A percentile compares a stretch with the other conserved stretches of the same genome.
Evolutionary conservation across 805 yeast genomes (phyloP).

Genomic region (Sugiyamaella smithiae): DNA sequence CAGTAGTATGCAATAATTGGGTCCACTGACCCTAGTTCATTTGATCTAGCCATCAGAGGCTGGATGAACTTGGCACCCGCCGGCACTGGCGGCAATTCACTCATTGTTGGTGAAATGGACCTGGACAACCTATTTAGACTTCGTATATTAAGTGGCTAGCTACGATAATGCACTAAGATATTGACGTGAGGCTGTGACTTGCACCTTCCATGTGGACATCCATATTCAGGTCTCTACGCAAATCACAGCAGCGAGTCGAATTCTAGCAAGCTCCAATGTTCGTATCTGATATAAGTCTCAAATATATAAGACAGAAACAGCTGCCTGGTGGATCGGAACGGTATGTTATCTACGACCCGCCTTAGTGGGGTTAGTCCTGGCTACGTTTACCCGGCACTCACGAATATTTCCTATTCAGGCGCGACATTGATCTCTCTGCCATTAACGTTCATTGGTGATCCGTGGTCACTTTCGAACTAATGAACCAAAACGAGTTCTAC

Average conservation of each 20-base stretch:
- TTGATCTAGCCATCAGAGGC: conserved; percentile 28
- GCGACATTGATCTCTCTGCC: background rate
- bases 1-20: conserved; percentile 75
- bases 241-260: no score
- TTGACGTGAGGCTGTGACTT: no score
- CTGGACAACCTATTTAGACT: background rate
- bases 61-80: conserved; percentile 26
- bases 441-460: background rate
- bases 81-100: conserved; percentile 22
- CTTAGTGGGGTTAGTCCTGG: no score
- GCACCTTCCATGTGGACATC: no score
- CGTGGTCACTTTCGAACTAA: background rate
- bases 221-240: no score
- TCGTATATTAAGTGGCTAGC: background rate
- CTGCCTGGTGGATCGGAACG: no score
- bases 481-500: conserved; percentile 7
- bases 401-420: conserved; percentile 3
- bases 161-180: background rate
- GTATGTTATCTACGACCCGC: no score
- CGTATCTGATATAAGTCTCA: no score
- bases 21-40: conserved; percentile 54
- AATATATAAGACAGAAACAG: no score
- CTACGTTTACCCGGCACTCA: conserved; percentile 3
- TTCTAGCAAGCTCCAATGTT: no score
- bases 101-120: background rate